A percentile compares a stretch with the other conserved stretches of the same genome.
Evolutionary conservation across 202 grass and related monocot species (phyloP).

Genomic region (Zoysia matrella): DNA sequence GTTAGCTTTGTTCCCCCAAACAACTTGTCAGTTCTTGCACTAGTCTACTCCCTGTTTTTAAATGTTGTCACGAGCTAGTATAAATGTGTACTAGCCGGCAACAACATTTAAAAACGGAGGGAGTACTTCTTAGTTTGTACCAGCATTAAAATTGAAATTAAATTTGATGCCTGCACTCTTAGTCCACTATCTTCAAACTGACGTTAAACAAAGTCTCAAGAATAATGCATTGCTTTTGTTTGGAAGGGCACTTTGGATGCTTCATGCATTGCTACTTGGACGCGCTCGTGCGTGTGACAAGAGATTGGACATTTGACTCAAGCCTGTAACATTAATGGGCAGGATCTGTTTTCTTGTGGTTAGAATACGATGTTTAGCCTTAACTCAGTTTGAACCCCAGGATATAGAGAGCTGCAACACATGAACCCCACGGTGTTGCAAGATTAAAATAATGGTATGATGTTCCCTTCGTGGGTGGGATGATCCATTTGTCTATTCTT

Average conservation of each 20-base stretch:
- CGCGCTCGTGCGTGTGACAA: slow-evolving; percentile 48
- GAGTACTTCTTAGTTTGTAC: slow-evolving; percentile 27
- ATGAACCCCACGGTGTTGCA: slow-evolving; percentile 17
- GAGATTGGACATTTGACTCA: slow-evolving; percentile 47
- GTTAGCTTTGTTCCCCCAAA: slow-evolving; percentile 38
- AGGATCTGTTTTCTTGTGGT: slow-evolving; percentile 43
- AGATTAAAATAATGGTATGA: slow-evolving; percentile 50
- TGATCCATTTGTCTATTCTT: slow-evolving; percentile 51
- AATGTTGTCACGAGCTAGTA: no score
- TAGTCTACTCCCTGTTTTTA: slow-evolving; percentile 32
- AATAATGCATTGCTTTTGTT: slow-evolving; percentile 15
- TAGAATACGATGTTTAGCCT: slow-evolving; percentile 46
- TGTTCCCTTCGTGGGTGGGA: slow-evolving; percentile 63
- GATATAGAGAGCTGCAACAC: slow-evolving; percentile 26
- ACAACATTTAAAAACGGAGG: no score
- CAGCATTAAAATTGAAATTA: slow-evolving; percentile 59
- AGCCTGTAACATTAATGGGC: slow-evolving; percentile 46
- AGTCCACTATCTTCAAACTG: slow-evolving; percentile 50
- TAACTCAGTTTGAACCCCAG: slow-evolving; percentile 28
- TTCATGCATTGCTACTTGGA: slow-evolving; percentile 47
- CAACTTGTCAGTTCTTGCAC: slow-evolving; percentile 45
- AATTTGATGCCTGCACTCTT: slow-evolving; percentile 56
- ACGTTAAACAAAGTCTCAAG: slow-evolving; percentile 38
- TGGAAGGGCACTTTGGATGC: slow-evolving; percentile 26
- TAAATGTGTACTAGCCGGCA: no score